Evolutionary conservation across 2,329 filamentous ascomycete species (phyloP).

Genomic region (Shiraia bambusicola): DNA sequence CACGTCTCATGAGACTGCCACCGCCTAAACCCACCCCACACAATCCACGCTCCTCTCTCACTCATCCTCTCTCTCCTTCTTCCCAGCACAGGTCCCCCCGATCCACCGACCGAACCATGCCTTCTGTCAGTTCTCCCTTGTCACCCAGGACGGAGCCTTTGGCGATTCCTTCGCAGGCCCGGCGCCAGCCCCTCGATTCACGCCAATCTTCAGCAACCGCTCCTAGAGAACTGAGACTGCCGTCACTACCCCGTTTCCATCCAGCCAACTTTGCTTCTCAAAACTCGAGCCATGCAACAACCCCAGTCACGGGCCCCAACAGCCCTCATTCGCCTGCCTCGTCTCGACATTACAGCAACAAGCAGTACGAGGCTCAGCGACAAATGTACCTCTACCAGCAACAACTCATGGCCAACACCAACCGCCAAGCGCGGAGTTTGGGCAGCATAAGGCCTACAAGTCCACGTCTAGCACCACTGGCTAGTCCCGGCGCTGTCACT

Average conservation of each 20-base stretch:
- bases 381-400: slow-evolving; percentile 54
- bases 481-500: slow-evolving; percentile 55
- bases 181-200: slow-evolving; percentile 36
- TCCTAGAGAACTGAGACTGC: slow-evolving; percentile 46
- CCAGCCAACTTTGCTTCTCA: slow-evolving; percentile 53
- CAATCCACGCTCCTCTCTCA: slow-evolving; percentile 22
- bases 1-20: slow-evolving; percentile 29
- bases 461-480: slow-evolving; percentile 52
- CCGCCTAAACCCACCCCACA: slow-evolving; percentile 23
- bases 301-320: slow-evolving; percentile 42
- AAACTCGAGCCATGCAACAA: slow-evolving; percentile 40
- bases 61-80: slow-evolving; percentile 14
- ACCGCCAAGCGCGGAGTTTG: slow-evolving; percentile 25
- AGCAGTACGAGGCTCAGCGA: slow-evolving; percentile 52
- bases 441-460: slow-evolving; percentile 45
- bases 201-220: slow-evolving; percentile 40
- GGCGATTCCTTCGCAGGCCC: slow-evolving; percentile 38
- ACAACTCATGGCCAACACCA: slow-evolving; percentile 43
- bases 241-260: slow-evolving; percentile 55
- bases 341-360: slow-evolving; percentile 44
- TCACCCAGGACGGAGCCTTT: slow-evolving; percentile 41
- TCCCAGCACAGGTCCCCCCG: slow-evolving; percentile 32
- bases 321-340: slow-evolving; percentile 49
- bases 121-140: slow-evolving; percentile 35
- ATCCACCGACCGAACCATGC: slow-evolving; percentile 33